Conservation (phyloP, 139 green algal genomes). For the Zygnema circumcarinatum region DNA sequence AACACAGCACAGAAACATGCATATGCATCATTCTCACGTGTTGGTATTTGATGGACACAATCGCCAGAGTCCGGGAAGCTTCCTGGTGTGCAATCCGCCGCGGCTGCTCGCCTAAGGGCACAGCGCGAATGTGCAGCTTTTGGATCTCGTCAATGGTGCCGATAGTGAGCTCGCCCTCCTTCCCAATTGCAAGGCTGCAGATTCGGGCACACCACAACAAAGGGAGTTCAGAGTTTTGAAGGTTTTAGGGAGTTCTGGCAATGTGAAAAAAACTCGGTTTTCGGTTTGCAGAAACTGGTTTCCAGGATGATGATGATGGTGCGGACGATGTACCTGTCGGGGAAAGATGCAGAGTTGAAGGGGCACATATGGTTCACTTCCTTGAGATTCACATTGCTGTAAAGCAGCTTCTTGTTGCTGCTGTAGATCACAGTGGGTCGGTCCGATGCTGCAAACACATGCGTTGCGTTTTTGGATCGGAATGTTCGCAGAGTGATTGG, state of each 20-base stretch:
- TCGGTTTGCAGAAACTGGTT: not conserved
- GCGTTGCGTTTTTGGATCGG: constrained; percentile 60
- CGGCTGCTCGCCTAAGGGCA: constrained; percentile 90
- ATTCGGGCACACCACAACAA: not conserved
- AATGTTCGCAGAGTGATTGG: constrained; percentile 87
- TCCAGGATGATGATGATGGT: not conserved
- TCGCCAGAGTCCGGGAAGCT: constrained; percentile 62
- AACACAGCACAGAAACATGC: not conserved
- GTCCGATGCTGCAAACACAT: constrained; percentile 93
- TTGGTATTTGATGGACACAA: constrained; percentile 64
- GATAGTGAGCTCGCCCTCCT: constrained; percentile 80
- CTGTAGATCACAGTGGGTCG: constrained; percentile 94
- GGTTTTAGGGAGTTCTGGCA: no score
- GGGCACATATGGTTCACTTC: constrained; percentile 74
- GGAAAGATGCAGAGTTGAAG: constrained; percentile 67
- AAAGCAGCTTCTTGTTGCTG: constrained; percentile 92
- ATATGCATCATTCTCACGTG: not conserved
- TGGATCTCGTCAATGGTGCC: constrained; percentile 91
- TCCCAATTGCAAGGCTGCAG: constrained; percentile 66
- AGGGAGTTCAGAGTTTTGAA: not conserved
- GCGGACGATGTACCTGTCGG: constrained; percentile 53
- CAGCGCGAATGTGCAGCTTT: constrained; percentile 93
- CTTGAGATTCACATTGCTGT: constrained; percentile 94
- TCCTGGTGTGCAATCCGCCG: constrained; percentile 83
- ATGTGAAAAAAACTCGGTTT: not conserved